Evolutionary conservation across 148 eudicot species (phyloP).

Genomic region (Camellia granthamiana): DNA sequence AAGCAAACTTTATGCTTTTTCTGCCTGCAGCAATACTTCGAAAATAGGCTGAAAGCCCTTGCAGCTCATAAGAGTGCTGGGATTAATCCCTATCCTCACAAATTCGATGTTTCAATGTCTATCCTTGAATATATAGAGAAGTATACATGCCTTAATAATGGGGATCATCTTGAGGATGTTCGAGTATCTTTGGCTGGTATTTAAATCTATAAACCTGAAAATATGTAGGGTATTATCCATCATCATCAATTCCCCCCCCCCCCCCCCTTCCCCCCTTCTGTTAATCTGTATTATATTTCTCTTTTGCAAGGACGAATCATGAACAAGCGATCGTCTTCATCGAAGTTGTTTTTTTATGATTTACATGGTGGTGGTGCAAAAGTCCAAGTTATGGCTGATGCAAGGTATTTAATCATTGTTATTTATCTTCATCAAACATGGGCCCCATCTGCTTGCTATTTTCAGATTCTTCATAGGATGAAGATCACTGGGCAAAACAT

Average conservation of each 20-base stretch:
- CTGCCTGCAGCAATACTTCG: conserved; percentile 73
- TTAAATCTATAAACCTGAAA: background rate
- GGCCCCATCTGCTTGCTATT: too few relatives aligned
- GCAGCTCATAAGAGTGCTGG: conserved; percentile 66
- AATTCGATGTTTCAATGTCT: conserved; percentile 51
- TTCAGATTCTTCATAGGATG: too few relatives aligned
- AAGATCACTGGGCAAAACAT: too few relatives aligned
- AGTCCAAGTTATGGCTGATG: conserved; percentile 95
- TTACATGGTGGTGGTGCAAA: conserved; percentile 68
- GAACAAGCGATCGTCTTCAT: conserved; percentile 80
- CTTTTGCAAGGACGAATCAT: conserved; percentile 66
- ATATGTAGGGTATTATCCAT: background rate
- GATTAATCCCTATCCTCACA: conserved; percentile 80
- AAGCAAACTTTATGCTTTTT: background rate
- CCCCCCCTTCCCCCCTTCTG: too few relatives aligned
- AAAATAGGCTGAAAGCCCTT: conserved; percentile 68
- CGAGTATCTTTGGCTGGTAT: conserved; percentile 70
- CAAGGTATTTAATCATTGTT: conserved; percentile 42
- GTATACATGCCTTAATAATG: conserved; percentile 53
- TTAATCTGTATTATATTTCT: background rate
- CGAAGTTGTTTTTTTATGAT: conserved; percentile 84
- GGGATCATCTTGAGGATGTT: conserved; percentile 66
- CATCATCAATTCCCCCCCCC: background rate
- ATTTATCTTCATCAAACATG: too few relatives aligned
- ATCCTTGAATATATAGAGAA: conserved; percentile 54